These are phyloP conservation scores for Yamagishiella unicocca DNA, from an alignment of 139 green algal species.

Conservation along the genomic window DNA sequence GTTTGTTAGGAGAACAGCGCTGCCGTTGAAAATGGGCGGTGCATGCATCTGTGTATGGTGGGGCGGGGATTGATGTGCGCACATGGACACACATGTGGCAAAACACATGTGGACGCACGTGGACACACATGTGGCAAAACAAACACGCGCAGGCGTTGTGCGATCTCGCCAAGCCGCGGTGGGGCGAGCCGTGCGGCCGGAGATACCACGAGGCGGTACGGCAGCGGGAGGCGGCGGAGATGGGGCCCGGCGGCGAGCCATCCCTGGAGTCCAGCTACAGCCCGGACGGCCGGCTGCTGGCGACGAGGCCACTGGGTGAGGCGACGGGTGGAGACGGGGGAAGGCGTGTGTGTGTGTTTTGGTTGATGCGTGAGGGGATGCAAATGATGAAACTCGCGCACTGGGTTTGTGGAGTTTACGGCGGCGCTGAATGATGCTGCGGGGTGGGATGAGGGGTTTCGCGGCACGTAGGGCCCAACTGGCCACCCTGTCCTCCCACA, in stretches of 20 bases:
- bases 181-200: not conserved
- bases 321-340: not conserved
- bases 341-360: not conserved
- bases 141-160: not conserved
- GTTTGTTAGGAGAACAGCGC: no score
- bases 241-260: not conserved
- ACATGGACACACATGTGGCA: no score
- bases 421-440: no score
- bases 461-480: no score
- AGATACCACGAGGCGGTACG: constrained; percentile 7
- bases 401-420: no score
- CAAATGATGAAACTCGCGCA: no score
- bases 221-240: not conserved
- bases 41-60: no score
- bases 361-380: not conserved
- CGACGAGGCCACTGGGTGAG: constrained; percentile 11
- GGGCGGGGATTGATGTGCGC: no score
- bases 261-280: not conserved
- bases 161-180: not conserved
- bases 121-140: no score
- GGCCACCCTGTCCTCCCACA: not conserved
- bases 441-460: no score
- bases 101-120: no score
- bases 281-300: not conserved
- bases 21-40: no score